phyloP scores from a whole-genome alignment of 139 green algal genomes.

The Chlorella sp. region DNA sequence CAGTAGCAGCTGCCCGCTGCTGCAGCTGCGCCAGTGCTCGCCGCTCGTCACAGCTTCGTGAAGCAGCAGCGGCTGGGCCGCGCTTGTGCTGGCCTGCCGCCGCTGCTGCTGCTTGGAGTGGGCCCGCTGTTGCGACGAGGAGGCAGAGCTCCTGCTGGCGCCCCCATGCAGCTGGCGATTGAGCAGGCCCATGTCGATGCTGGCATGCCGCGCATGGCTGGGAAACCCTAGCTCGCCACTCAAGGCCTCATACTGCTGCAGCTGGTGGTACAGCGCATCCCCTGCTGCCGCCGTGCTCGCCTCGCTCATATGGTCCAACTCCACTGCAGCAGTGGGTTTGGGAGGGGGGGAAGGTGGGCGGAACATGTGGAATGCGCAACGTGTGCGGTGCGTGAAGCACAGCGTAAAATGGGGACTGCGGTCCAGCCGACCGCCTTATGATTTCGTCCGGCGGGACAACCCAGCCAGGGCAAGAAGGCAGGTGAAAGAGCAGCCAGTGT shows the following conservation, averaged over 20 bases:
- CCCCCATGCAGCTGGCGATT: constrained; percentile 28
- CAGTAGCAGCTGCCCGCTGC: constrained; percentile 6
- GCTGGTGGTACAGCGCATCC: neutral
- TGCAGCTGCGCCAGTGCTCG: constrained; percentile 16
- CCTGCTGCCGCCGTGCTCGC: neutral
- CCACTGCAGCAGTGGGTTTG: neutral
- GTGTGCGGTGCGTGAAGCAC: no score
- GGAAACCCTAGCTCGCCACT: neutral
- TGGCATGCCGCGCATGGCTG: constrained; percentile 4
- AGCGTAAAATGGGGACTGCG: no score
- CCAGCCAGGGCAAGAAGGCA: no score
- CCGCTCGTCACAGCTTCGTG: constrained; percentile 10
- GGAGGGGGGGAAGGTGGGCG: no score
- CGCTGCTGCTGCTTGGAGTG: constrained; percentile 3
- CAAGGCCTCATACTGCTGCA: neutral
- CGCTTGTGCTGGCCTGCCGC: neutral
- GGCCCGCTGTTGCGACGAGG: neutral
- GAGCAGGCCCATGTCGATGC: constrained; percentile 31
- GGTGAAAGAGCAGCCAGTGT: no score
- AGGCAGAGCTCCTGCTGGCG: neutral
- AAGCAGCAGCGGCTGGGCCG: constrained; percentile 11
- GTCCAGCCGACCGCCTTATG: no score
- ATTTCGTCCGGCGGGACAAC: no score
- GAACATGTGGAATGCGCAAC: no score
- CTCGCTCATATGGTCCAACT: constrained; percentile 31